Percentiles rank a stretch among this genome's conserved stretches.
Conservation (phyloP, 306 rosid genomes). For the Prosopis cineraria region DNA sequence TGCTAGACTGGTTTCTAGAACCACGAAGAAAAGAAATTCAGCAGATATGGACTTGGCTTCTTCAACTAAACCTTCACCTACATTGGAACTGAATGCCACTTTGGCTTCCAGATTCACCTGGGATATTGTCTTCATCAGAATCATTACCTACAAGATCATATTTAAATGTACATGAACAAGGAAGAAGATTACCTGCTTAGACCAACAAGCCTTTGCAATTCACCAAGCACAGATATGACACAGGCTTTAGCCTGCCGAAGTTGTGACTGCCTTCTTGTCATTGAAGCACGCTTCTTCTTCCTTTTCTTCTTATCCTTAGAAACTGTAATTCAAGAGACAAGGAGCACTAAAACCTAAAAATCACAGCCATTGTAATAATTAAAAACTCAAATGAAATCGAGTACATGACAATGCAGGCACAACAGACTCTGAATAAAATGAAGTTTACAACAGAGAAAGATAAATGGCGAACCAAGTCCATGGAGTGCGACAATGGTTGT, state of each 20-base stretch:
- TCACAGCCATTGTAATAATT: background rate
- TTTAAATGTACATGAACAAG: background rate
- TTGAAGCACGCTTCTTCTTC: constrained; percentile 42
- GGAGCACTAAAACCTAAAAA: background rate
- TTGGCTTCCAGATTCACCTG: constrained; percentile 91
- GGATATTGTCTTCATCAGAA: constrained; percentile 25
- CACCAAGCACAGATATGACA: constrained; percentile 89
- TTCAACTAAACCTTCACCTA: constrained; percentile 62
- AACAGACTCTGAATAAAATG: background rate
- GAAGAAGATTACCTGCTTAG: constrained; percentile 62
- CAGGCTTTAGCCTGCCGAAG: constrained; percentile 84
- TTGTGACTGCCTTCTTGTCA: constrained; percentile 51
- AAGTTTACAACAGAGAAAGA: constrained; percentile 5
- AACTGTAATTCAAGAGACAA: constrained; percentile 42
- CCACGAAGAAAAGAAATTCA: constrained; percentile 73
- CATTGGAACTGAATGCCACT: constrained; percentile 63
- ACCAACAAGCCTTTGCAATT: constrained; percentile 67
- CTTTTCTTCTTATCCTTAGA: constrained; percentile 55
- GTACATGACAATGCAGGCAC: background rate
- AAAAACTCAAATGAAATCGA: background rate
- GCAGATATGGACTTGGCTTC: constrained; percentile 75
- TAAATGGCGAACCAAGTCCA: constrained; percentile 71
- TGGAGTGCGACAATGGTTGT: constrained; percentile 77
- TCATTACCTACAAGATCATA: background rate
- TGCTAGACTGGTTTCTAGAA: constrained; percentile 55